Evolutionary conservation across 305 asterid genomes (phyloP).

Genomic region (Fraxinus dipetala): DNA sequence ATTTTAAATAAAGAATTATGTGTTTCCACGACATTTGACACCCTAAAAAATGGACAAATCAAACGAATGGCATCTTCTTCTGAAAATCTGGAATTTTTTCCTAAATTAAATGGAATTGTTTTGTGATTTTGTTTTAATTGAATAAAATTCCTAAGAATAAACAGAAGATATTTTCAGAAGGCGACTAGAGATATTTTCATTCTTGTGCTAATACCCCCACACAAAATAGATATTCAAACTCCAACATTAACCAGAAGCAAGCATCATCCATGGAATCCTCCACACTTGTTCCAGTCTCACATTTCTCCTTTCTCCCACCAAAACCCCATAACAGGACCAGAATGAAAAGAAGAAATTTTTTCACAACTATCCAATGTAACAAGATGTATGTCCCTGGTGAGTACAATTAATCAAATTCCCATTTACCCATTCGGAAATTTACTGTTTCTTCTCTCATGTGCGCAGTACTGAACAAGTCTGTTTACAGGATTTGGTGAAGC

Average conservation of each 20-base stretch:
- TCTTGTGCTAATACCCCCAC: not conserved
- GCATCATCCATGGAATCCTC: conserved; percentile 41
- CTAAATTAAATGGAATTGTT: too few relatives aligned
- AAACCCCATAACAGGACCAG: conserved; percentile 31
- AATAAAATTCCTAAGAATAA: not conserved
- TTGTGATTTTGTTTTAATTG: too few relatives aligned
- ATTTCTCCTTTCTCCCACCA: conserved; percentile 26
- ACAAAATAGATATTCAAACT: not conserved
- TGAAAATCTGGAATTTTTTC: too few relatives aligned
- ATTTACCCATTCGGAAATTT: not conserved
- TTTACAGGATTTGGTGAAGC: conserved; percentile 76
- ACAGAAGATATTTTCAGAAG: conserved; percentile 13
- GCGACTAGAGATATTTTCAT: conserved; percentile 18
- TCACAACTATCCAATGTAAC: conserved; percentile 48
- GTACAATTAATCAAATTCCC: not conserved
- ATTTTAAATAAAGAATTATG: too few relatives aligned
- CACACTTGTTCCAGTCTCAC: conserved; percentile 27
- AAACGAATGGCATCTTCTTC: too few relatives aligned
- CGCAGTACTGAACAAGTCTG: not conserved
- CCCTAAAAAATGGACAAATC: too few relatives aligned
- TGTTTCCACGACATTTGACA: too few relatives aligned
- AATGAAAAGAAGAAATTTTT: conserved; percentile 30
- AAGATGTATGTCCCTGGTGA: conserved; percentile 93
- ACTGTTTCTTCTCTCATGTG: not conserved
- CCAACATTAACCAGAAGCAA: conserved; percentile 7